Conservation (phyloP, 1,284 basidiomycete genomes). For the Rhodotorula sp. region DNA sequence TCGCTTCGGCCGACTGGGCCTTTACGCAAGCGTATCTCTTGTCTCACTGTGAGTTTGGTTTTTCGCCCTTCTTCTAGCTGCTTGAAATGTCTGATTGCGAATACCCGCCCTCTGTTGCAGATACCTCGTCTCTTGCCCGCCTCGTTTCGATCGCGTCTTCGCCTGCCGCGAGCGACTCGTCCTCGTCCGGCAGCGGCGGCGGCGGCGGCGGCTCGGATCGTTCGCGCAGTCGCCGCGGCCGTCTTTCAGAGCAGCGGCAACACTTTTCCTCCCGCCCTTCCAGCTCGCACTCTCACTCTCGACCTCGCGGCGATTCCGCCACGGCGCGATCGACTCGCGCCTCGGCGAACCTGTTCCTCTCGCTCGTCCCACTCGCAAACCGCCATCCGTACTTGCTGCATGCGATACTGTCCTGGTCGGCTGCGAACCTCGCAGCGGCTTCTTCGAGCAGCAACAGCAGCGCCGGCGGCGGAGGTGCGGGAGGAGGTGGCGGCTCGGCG, state of each 20-base stretch:
- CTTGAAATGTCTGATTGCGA: too few species aligned
- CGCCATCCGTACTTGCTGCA: constrained; percentile 14
- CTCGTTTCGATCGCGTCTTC: constrained; percentile 29
- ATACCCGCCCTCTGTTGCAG: background rate
- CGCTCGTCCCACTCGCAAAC: constrained; percentile 29
- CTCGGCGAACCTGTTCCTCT: constrained; percentile 29
- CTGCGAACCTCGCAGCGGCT: constrained; percentile 28
- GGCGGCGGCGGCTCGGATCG: background rate
- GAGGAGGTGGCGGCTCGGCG: background rate
- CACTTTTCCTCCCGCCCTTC: background rate
- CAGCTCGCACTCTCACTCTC: background rate
- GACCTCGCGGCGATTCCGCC: background rate
- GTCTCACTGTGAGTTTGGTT: constrained; percentile 6
- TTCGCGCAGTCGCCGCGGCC: background rate
- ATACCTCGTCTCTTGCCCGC: constrained; percentile 25
- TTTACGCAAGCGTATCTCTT: constrained; percentile 27
- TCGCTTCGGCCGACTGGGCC: constrained; percentile 23
- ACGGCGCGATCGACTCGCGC: constrained; percentile 7
- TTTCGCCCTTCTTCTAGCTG: too few species aligned
- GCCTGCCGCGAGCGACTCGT: background rate
- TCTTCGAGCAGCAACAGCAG: background rate
- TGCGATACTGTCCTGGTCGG: constrained; percentile 22
- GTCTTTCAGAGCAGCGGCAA: background rate
- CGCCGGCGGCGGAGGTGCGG: too few species aligned
- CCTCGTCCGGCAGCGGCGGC: background rate